Base-by-base conservation (phyloP, 192 early-diverging fungal species). In the Borealophlyctis nickersoniae region DNA sequence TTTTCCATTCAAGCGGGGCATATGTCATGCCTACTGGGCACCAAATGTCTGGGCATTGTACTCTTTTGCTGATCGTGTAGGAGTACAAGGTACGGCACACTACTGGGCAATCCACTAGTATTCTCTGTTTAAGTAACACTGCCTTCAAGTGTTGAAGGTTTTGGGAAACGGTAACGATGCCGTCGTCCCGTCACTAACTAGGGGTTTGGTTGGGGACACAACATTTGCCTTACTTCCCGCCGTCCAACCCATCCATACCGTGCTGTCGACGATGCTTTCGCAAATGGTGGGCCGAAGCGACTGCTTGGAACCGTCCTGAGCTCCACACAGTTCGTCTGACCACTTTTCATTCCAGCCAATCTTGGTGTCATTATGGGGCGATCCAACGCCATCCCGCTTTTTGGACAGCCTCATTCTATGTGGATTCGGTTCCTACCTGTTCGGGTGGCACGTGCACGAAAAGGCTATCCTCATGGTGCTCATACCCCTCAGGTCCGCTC, bases 361-460 rank as follows among this genome's bases (percentile, higher is more conserved):
- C 4, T 76, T 93, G 52, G 63, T 72, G 48, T 76, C 74, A 28
- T 65, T 91, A 1, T 89, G 83, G 82, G 63, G 63, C 31, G 55
- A 62, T 2, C 82, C 88, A 2, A 81, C 73, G 3, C 81, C 79
- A 26, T 56, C 52, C 16, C 80, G 74, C 24, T 92, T 98, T 56
- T 33, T 96, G 26, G 75, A 87, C 52, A 81, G 82, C 0, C 66
- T 96, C 11, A 85, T 91, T 3, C 75, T 93, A 23, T 92, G 90
- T 56, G 91, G 86, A 1, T 94, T 88, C 56, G 81, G 89, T 4
- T 92, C 93, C 26, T 98, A 90, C 71, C 66, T 95, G 65, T 96
- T 95, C 74, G 93, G 94, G 34, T 98, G 94, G 94, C 96, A 98
- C 76, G 96, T 98, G 19, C 96, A 98, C 62, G 96, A 98, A 63